Evolutionary conservation across 352 stramenopile species (phyloP), one percentile per base, ranked within the genome.

Genomic region (Pythium chondricola): DNA sequence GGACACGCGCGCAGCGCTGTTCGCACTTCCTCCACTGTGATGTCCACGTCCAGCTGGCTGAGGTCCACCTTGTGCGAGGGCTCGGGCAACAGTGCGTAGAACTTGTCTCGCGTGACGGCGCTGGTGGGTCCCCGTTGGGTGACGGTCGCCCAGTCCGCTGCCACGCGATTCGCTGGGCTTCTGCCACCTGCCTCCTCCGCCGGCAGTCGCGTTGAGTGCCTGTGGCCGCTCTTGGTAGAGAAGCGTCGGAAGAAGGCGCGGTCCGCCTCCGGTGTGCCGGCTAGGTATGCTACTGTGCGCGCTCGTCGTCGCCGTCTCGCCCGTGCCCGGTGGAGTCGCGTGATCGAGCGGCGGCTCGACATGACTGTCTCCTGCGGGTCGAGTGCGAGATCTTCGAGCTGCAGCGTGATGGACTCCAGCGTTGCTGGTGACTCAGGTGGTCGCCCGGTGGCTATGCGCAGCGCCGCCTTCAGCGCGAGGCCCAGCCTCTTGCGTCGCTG

Each of bases 11-110:
- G 26, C 6, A 60, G 27, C 0, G 43, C 43, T 1, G 3, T 0
- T 2, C 29, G 36, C 0, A 60, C 37, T 27, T 60, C 52, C 1
- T 24, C 44, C 40, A 49, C 44, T 4, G 43, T 45, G 52, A 60
- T 48, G 4, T 42, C 38, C 3, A 30, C 25, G 13, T 44, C 41
- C 1, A 49, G 32, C 4, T 26, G 7, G 6, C 8, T 10, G 3
- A 52, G 16, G 22, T 52, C 16, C 2, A 29, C 25, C 10, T 26
- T 6, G 1, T 24, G n/a, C 2, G 2, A 20, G 11, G 4, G 16
- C 2, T 7, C 2, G 9, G 44, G 47, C 14, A 45, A 29, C 22
- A 4, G 3, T 2, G 24, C 27, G 13, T 42, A 22, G 29, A 47
- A 55, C 1, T 2, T n/a, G n/a, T 6, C 2, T 53, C 26, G 4